Conservation (phyloP, 352 stramenopile species). For the Globisporangium recalcitrans region DNA sequence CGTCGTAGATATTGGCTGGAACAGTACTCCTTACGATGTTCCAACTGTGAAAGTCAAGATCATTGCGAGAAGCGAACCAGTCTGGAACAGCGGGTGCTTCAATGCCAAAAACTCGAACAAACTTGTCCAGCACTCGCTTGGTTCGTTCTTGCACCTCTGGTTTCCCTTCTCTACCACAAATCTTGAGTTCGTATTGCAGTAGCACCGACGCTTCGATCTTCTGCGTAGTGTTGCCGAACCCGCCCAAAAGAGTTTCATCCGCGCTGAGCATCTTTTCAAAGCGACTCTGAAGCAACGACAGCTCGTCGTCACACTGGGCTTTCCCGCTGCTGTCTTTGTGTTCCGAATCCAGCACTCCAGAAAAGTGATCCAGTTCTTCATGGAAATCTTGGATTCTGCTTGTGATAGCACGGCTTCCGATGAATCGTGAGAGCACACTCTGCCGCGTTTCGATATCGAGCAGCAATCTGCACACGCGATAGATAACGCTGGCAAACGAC, state of each 20-base stretch:
- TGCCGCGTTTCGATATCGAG: background rate
- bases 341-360: background rate
- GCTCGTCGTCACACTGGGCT: background rate
- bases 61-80: slow-evolving; percentile 5
- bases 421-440: background rate
- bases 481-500: background rate
- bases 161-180: background rate
- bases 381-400: background rate
- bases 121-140: background rate
- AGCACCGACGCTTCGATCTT: background rate
- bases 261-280: background rate
- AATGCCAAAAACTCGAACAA: background rate
- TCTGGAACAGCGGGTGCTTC: background rate
- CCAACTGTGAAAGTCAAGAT: slow-evolving; percentile 7
- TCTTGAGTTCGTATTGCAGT: background rate
- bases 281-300: background rate
- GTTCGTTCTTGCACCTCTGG: background rate
- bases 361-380: background rate
- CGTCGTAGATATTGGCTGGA: too few relatives aligned
- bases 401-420: background rate
- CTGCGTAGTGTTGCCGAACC: background rate
- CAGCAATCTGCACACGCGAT: background rate
- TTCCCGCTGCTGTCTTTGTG: background rate
- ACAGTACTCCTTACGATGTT: slow-evolving; percentile 1
- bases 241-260: background rate